Conservation (phyloP, 768 basidiomycete species). For the Panaeolus papilionaceus region DNA sequence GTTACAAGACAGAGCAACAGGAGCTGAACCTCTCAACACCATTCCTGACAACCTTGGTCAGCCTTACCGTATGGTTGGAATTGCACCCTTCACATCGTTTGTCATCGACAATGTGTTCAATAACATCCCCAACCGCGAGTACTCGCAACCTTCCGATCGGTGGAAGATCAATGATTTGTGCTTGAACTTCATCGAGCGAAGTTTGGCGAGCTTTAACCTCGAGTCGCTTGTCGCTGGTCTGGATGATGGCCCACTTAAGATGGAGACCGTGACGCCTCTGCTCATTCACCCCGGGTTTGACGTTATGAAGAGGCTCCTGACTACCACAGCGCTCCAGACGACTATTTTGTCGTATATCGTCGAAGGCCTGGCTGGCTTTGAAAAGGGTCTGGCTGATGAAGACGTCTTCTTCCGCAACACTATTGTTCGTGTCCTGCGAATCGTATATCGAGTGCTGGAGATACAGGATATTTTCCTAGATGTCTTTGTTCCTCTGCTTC, state of each 20-base stretch:
- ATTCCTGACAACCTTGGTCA: constrained; percentile 84
- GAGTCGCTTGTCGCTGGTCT: constrained; percentile 67
- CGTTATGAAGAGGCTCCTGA: constrained; percentile 79
- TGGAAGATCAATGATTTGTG: constrained; percentile 90
- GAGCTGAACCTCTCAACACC: constrained; percentile 69
- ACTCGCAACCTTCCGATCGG: constrained; percentile 72
- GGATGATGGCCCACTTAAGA: constrained; percentile 58
- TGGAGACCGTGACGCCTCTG: constrained; percentile 59
- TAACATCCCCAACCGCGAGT: constrained; percentile 77
- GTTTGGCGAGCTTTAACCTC: constrained; percentile 82
- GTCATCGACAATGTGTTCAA: constrained; percentile 90
- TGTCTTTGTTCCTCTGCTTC: constrained; percentile 79
- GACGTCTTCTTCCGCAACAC: constrained; percentile 76
- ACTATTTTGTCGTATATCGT: constrained; percentile 81
- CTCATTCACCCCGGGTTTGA: constrained; percentile 89
- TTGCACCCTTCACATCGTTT: constrained; percentile 84
- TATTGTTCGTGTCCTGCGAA: constrained; percentile 81
- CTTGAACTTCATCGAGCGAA: constrained; percentile 84
- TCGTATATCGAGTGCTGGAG: constrained; percentile 81
- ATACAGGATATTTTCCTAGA: constrained; percentile 92
- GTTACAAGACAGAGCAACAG: constrained; percentile 61
- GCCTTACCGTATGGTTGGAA: constrained; percentile 79
- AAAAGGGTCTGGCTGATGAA: constrained; percentile 70
- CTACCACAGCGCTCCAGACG: constrained; percentile 72
- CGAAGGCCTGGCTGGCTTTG: constrained; percentile 80